Evolutionary conservation across 2,329 filamentous ascomycete genomes (phyloP).

Genomic region (Beauveria rudraprayagi): DNA sequence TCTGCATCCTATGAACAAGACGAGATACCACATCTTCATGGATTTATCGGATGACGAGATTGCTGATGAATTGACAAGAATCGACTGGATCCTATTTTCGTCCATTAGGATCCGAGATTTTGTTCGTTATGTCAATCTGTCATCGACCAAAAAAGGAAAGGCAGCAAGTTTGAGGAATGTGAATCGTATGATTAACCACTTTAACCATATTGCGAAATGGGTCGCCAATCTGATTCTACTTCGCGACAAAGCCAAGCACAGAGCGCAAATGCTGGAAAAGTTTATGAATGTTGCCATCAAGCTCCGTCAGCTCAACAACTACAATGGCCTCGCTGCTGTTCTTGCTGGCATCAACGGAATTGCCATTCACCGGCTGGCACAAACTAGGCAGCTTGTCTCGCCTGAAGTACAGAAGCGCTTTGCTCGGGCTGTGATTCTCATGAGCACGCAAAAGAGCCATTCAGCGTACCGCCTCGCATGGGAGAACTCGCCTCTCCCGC

Average conservation of each 20-base stretch:
- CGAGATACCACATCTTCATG: constrained; percentile 87
- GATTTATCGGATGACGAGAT: constrained; percentile 76
- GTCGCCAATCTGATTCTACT: constrained; percentile 78
- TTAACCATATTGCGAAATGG: constrained; percentile 78
- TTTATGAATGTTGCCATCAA: constrained; percentile 88
- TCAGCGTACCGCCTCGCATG: constrained; percentile 94
- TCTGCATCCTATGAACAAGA: constrained; percentile 66
- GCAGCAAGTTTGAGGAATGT: constrained; percentile 76
- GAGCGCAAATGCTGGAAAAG: constrained; percentile 84
- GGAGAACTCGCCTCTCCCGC: constrained; percentile 85
- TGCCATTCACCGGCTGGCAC: constrained; percentile 71
- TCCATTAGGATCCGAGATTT: constrained; percentile 89
- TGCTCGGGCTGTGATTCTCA: constrained; percentile 78
- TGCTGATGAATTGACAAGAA: constrained; percentile 84
- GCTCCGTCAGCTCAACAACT: constrained; percentile 88
- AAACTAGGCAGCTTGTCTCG: constrained; percentile 71
- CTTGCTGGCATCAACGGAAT: constrained; percentile 87
- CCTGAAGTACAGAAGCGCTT: constrained; percentile 71
- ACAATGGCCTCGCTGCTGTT: constrained; percentile 90
- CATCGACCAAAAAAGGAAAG: constrained; percentile 60
- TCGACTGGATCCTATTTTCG: constrained; percentile 98
- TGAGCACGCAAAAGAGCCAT: constrained; percentile 87
- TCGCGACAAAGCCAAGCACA: constrained; percentile 91
- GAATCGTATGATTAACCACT: constrained; percentile 88
- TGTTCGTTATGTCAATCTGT: constrained; percentile 80